A percentile compares a stretch with the other conserved stretches of the same genome.
Evolutionary conservation across 257 asterid species (phyloP).

Genomic region (Capsicum baccatum): DNA sequence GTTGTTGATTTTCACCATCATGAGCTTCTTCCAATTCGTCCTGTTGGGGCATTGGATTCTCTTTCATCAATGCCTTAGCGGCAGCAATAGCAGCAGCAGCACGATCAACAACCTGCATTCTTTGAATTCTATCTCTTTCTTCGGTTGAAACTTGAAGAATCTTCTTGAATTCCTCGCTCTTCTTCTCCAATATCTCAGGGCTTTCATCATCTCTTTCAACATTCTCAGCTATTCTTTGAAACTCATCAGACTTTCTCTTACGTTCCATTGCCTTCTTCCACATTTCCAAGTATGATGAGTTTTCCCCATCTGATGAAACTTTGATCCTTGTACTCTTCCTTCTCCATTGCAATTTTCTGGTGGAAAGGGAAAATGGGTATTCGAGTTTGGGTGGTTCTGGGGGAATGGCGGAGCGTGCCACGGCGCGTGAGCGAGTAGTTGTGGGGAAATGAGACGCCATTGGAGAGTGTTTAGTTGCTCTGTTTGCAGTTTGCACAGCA

Average conservation of each 20-base stretch:
- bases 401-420: constrained; percentile 57
- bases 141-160: constrained; percentile 69
- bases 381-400: constrained; percentile 31
- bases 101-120: constrained; percentile 94
- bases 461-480: background rate
- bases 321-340: constrained; percentile 44
- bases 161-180: constrained; percentile 66
- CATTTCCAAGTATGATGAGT: constrained; percentile 88
- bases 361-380: constrained; percentile 39
- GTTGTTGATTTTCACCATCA: constrained; percentile 40
- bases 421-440: constrained; percentile 35
- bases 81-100: constrained; percentile 99
- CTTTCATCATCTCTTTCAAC: constrained; percentile 29
- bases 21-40: constrained; percentile 34
- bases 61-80: constrained; percentile 72
- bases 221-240: constrained; percentile 58
- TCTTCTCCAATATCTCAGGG: constrained; percentile 59
- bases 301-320: constrained; percentile 52
- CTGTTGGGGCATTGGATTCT: constrained; percentile 45
- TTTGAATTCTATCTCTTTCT: constrained; percentile 82
- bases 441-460: constrained; percentile 65
- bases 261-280: constrained; percentile 85
- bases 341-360: constrained; percentile 17
- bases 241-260: constrained; percentile 62
- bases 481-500: background rate